Conservation (phyloP, 192 early-diverging fungal species). For the Gigaspora rosea region DNA sequence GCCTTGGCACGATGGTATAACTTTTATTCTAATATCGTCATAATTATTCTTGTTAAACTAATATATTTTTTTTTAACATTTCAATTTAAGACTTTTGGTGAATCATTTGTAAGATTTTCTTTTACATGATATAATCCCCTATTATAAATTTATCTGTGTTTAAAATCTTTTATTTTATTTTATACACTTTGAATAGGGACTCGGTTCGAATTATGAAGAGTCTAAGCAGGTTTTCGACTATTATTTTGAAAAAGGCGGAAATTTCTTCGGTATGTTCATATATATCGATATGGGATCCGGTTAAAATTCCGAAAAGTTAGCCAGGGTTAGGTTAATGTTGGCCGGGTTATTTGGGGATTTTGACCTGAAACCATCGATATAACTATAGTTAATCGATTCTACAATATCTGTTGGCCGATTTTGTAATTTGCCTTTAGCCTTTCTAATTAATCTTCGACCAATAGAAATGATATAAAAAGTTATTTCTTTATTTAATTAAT, state of each 20-base stretch:
- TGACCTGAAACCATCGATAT: neutral
- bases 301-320: too few species aligned
- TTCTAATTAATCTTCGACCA: neutral
- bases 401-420: too few species aligned
- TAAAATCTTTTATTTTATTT: neutral
- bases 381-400: too few species aligned
- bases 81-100: conserved; percentile 41
- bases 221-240: conserved; percentile 49
- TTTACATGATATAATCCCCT: neutral
- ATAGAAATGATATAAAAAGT: neutral
- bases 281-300: too few species aligned
- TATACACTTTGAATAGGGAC: conserved; percentile 30
- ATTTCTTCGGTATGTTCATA: conserved; percentile 44
- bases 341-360: neutral
- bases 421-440: neutral
- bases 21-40: neutral
- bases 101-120: conserved; percentile 36
- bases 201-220: conserved; percentile 47
- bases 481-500: too few species aligned
- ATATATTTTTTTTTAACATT: neutral
- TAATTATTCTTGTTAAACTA: neutral
- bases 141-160: neutral
- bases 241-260: conserved; percentile 48
- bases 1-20: conserved; percentile 43
- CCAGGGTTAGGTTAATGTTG: too few species aligned